Conservation (phyloP, 2,329 filamentous ascomycete genomes). For the Chalaropsis thielavioides region DNA sequence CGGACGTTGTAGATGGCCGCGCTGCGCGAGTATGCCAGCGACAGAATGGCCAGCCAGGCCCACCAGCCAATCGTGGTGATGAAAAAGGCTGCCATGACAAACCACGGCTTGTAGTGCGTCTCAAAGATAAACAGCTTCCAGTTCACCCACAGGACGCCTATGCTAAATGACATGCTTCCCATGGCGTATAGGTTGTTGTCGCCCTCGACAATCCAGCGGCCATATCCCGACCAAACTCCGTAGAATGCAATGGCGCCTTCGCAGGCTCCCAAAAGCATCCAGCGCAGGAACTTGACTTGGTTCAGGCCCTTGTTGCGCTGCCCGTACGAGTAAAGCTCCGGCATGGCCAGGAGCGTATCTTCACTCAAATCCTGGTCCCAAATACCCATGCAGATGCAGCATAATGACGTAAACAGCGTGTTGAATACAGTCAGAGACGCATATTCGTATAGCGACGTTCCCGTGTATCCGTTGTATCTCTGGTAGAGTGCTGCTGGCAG, state of each 20-base stretch:
- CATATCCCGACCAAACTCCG: slow-evolving; percentile 39
- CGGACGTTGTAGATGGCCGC: slow-evolving; percentile 51
- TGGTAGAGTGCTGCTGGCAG: slow-evolving; percentile 74
- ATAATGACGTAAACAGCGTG: slow-evolving; percentile 79
- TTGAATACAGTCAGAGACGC: slow-evolving; percentile 87
- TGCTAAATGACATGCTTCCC: slow-evolving; percentile 56
- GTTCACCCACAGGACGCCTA: slow-evolving; percentile 58
- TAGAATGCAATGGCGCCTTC: slow-evolving; percentile 66
- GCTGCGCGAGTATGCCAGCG: slow-evolving; percentile 40
- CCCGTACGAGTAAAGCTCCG: slow-evolving; percentile 76
- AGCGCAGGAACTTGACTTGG: slow-evolving; percentile 54
- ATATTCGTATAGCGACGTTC: slow-evolving; percentile 78
- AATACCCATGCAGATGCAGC: slow-evolving; percentile 77
- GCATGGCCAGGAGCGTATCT: slow-evolving; percentile 77
- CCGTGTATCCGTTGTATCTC: slow-evolving; percentile 71
- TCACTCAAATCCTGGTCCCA: slow-evolving; percentile 81
- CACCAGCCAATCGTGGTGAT: slow-evolving; percentile 53
- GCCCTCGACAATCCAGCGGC: slow-evolving; percentile 33
- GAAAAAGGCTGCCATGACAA: slow-evolving; percentile 45
- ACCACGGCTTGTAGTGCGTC: slow-evolving; percentile 57
- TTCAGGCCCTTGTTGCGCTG: slow-evolving; percentile 62
- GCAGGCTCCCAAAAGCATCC: slow-evolving; percentile 60
- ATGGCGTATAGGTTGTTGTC: slow-evolving; percentile 62
- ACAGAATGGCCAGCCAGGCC: slow-evolving; percentile 60
- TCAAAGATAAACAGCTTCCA: slow-evolving; percentile 66